Evolutionary conservation across 495 filamentous ascomycete species (phyloP).

Genomic region (Aspergillus cavernicola): DNA sequence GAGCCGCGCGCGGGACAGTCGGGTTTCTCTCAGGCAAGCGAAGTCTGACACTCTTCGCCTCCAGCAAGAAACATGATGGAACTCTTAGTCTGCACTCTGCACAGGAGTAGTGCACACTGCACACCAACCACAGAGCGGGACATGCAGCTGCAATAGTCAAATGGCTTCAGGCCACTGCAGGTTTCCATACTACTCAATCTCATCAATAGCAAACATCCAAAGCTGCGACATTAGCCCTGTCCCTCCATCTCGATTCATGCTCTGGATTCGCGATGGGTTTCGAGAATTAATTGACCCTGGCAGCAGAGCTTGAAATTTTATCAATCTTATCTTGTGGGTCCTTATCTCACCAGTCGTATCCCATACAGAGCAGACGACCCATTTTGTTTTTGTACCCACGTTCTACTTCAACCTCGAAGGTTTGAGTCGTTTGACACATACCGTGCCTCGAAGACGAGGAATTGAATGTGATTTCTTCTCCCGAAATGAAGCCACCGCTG

Average conservation of each 20-base stretch:
- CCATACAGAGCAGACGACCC: neutral
- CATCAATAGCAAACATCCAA: neutral
- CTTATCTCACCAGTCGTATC: neutral
- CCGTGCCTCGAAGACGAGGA: too few relatives aligned
- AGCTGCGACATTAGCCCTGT: slow-evolving; percentile 1
- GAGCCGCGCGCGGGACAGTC: neutral
- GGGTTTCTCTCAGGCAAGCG: neutral
- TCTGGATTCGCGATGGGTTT: too few relatives aligned
- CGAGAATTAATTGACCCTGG: neutral
- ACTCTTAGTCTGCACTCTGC: too few relatives aligned
- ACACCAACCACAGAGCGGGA: too few relatives aligned
- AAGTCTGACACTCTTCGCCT: neutral
- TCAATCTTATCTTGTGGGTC: slow-evolving; percentile 32
- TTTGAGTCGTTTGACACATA: too few relatives aligned
- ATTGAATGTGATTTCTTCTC: too few relatives aligned
- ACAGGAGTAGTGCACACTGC: too few relatives aligned
- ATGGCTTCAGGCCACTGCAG: too few relatives aligned
- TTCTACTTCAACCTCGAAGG: too few relatives aligned
- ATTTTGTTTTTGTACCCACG: neutral
- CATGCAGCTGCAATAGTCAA: too few relatives aligned
- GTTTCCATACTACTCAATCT: too few relatives aligned
- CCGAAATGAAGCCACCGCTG: too few relatives aligned
- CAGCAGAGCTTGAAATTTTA: neutral
- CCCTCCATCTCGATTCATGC: neutral
- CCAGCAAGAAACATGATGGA: neutral